Evolutionary conservation across 129 eudicot genomes (phyloP).

Genomic region (Apium graveolens): DNA sequence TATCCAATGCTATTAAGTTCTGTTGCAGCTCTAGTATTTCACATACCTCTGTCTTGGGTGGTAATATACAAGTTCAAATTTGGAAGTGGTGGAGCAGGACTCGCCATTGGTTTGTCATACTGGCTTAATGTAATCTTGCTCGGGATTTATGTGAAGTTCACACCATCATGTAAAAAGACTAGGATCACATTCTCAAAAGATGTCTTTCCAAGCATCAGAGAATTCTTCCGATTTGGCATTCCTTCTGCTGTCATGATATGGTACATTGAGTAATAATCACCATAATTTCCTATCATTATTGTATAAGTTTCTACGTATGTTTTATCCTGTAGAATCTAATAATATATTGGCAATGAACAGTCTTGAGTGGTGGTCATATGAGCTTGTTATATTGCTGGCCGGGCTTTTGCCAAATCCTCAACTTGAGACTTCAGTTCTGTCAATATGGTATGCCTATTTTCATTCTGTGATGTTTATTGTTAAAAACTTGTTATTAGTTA

Average conservation of each 20-base stretch:
- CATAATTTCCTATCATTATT: background rate
- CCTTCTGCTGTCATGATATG: slow-evolving; percentile 72
- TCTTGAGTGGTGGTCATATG: slow-evolving; percentile 66
- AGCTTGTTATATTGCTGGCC: slow-evolving; percentile 42
- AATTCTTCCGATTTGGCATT: slow-evolving; percentile 55
- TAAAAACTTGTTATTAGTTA: background rate
- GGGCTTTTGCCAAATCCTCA: slow-evolving; percentile 56
- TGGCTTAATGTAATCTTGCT: slow-evolving; percentile 36
- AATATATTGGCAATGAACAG: slow-evolving; percentile 17
- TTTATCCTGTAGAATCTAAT: background rate
- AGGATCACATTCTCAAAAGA: slow-evolving; percentile 35
- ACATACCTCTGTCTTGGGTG: slow-evolving; percentile 60
- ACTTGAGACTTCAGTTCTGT: slow-evolving; percentile 57
- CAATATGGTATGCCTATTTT: slow-evolving; percentile 38
- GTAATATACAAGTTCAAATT: slow-evolving; percentile 43
- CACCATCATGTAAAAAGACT: slow-evolving; percentile 33
- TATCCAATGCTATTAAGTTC: slow-evolving; percentile 50
- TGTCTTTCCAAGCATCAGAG: slow-evolving; percentile 30
- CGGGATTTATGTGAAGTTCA: slow-evolving; percentile 35
- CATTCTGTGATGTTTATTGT: background rate
- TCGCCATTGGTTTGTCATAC: slow-evolving; percentile 49
- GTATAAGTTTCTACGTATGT: background rate
- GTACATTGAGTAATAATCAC: slow-evolving; percentile 20
- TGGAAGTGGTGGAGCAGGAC: slow-evolving; percentile 56
- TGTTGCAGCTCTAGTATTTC: slow-evolving; percentile 30